phyloP scores from a whole-genome alignment of 2,329 filamentous ascomycete species.

The Knufia fluminis region DNA sequence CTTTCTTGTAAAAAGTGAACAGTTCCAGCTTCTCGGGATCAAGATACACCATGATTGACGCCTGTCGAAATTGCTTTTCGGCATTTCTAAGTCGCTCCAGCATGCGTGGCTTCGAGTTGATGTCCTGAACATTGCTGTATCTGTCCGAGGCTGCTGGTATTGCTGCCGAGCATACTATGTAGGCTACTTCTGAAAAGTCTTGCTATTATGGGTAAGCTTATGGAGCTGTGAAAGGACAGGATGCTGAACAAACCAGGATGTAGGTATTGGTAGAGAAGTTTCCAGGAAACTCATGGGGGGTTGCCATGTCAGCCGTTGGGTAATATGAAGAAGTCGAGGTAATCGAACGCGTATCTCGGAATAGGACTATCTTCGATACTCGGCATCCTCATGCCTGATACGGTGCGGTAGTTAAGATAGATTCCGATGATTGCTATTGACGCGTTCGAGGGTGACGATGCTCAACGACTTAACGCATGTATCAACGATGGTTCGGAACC shows the following conservation, averaged over 20 bases:
- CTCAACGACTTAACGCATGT: not conserved
- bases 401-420: not conserved
- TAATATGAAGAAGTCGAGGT: conserved; percentile 9
- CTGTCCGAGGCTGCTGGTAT: conserved; percentile 11
- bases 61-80: conserved; percentile 21
- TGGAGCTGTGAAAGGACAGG: not conserved
- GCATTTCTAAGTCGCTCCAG: conserved; percentile 19
- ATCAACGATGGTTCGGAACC: no score
- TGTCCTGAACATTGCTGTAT: conserved; percentile 11
- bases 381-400: conserved; percentile 3
- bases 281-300: conserved; percentile 17
- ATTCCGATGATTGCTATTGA: not conserved
- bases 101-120: conserved; percentile 11
- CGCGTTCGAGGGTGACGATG: not conserved
- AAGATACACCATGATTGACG: conserved; percentile 19
- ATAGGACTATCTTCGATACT: not conserved
- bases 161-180: conserved; percentile 22
- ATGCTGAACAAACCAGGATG: conserved; percentile 14
- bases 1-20: conserved; percentile 24
- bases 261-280: conserved; percentile 21
- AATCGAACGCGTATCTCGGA: not conserved
- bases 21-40: conserved; percentile 19
- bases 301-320: conserved; percentile 22
- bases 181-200: conserved; percentile 22
- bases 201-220: conserved; percentile 11